These are phyloP conservation scores for Cordyceps tenuipes DNA, from an alignment of 2,329 filamentous ascomycete genomes.

Conservation along the genomic window DNA sequence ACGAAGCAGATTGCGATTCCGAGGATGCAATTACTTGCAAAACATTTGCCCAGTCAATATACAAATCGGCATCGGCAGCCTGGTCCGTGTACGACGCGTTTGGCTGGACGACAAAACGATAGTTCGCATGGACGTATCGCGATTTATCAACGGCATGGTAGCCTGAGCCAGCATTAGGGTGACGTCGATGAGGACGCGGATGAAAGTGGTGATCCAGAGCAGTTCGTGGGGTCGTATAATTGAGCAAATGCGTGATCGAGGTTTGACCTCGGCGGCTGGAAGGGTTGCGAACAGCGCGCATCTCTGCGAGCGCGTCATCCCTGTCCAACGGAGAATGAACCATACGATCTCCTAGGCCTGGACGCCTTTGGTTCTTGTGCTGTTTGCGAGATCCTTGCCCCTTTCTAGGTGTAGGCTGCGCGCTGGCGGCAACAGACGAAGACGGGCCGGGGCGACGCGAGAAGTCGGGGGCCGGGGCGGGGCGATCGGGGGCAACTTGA, in stretches of 20 bases:
- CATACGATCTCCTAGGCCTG: constrained; percentile 37
- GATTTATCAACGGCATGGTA: constrained; percentile 89
- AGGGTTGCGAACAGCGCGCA: constrained; percentile 50
- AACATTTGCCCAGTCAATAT: constrained; percentile 84
- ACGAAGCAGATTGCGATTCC: constrained; percentile 79
- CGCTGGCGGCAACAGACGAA: constrained; percentile 21
- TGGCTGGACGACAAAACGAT: constrained; percentile 89
- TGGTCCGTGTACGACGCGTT: constrained; percentile 71
- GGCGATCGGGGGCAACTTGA: constrained; percentile 32
- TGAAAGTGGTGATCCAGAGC: constrained; percentile 48
- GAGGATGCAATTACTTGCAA: constrained; percentile 86
- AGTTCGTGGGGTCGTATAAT: constrained; percentile 73
- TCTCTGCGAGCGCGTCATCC: constrained; percentile 83
- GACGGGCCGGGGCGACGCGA: constrained; percentile 38
- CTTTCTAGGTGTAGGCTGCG: constrained; percentile 54
- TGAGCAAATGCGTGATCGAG: constrained; percentile 93
- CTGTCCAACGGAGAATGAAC: constrained; percentile 44
- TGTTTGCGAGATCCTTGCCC: constrained; percentile 70
- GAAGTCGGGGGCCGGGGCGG: constrained; percentile 41
- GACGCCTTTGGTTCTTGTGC: constrained; percentile 73
- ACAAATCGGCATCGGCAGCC: constrained; percentile 76
- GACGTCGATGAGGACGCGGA: constrained; percentile 54
- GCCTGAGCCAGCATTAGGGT: constrained; percentile 79
- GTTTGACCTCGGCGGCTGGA: constrained; percentile 82
- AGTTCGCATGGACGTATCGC: constrained; percentile 87